Conservation (phyloP, 1,284 basidiomycete genomes). For the Xanthoconium separans region DNA sequence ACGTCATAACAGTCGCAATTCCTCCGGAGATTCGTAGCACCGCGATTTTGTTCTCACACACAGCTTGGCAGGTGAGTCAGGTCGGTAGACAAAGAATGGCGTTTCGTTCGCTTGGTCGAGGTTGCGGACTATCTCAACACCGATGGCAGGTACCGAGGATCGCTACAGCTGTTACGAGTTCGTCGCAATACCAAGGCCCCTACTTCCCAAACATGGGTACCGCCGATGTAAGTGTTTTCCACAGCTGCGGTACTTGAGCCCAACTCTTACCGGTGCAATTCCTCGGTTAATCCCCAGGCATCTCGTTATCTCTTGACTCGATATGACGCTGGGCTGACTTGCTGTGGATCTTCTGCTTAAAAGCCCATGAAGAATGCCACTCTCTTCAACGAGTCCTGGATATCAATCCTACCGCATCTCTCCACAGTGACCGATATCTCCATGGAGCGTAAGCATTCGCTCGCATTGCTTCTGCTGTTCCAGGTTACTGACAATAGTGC, state of each 20-base stretch:
- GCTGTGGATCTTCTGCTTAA: constrained; percentile 28
- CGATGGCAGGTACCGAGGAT: constrained; percentile 22
- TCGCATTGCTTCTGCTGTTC: not conserved
- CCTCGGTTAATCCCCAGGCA: not conserved
- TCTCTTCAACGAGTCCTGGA: constrained; percentile 8
- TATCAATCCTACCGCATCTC: constrained; percentile 3
- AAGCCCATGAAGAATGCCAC: constrained; percentile 10
- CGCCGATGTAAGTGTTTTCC: constrained; percentile 3
- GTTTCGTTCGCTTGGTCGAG: constrained; percentile 21
- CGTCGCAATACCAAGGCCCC: constrained; percentile 6
- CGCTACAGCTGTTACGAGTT: constrained; percentile 18
- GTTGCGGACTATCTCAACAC: constrained; percentile 18
- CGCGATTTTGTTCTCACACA: constrained; percentile 30
- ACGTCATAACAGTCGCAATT: constrained; percentile 3
- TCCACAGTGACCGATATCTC: not conserved
- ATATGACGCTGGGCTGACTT: constrained; percentile 23
- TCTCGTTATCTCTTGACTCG: constrained; percentile 30
- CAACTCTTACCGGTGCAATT: constrained; percentile 7
- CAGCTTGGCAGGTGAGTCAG: constrained; percentile 33
- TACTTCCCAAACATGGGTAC: constrained; percentile 21
- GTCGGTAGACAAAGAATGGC: constrained; percentile 30
- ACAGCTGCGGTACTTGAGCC: constrained; percentile 22
- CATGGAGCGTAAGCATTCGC: constrained; percentile 24
- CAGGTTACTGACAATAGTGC: constrained; percentile 6
- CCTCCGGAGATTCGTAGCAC: constrained; percentile 15